Evolutionary conservation across 352 stramenopile genomes (phyloP), one percentile per base, ranked within the genome.

Genomic region (Phytopythium oedochilum): DNA sequence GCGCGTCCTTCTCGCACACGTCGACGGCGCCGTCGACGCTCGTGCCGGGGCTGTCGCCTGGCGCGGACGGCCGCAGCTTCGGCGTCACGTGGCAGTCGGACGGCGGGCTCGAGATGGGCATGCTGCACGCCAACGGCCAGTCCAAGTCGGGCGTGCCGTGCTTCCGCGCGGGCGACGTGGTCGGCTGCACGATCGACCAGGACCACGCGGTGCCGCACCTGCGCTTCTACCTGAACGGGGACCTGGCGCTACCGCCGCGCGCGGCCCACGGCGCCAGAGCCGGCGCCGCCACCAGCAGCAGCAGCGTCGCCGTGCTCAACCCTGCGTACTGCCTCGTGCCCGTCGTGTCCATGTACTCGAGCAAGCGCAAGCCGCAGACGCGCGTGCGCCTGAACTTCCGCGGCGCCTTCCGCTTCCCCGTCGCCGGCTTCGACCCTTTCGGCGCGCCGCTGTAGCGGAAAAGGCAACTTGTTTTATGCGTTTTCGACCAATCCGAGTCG

Each of bases 371-470:
- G 47, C 79, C 80, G 10, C 78, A 78, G 52, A 87, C 81, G 63
- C 71, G 76, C 63, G 75, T 89, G 56, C 74, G 65, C 29, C 79
- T 90, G 66, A 90, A 92, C 59, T 92, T 92, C 64, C 79, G 76
- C 49, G 78, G 82, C 53, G 63, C 65, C 60, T 92, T 92, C 52
- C 68, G 66, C 36, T 92, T 80, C 46, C 75, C 79, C 23, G 67
- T 92, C 45, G n/a, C 48, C 15, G 76, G 75, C 3, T 90, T 87
- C 20, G 82, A 92, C 48, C 75, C 82, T 0, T 92, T 89, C 40
- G 82, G 82, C 22, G 78, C 78, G 5, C 76, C 73, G 45, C 23
- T 89, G 5, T 83, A 53, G 42, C 6, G 0, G n/a, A 2, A 25
- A 4, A 43, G n/a, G n/a, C n/a, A n/a, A n/a, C n/a, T n/a, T n/a